Evolutionary conservation across 139 green algal genomes (phyloP).

Genomic region (Picochlorum sp.): DNA sequence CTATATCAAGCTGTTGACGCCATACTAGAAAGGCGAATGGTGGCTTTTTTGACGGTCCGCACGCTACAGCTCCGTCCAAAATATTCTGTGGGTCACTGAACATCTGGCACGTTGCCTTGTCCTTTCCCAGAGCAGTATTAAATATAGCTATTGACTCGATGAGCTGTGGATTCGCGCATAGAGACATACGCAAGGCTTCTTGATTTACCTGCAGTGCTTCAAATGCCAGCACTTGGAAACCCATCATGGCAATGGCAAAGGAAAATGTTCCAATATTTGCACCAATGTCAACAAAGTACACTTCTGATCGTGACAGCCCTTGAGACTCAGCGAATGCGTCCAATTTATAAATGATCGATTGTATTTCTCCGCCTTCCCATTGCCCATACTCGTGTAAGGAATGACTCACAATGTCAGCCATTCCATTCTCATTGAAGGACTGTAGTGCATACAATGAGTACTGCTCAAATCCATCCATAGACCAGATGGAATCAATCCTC

Average conservation of each 20-base stretch:
- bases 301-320: constrained; percentile 4
- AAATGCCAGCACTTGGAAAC: constrained; percentile 8
- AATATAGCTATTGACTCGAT: constrained; percentile 1
- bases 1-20: not conserved
- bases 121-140: not conserved
- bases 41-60: not conserved
- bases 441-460: too few relatives aligned
- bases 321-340: too few relatives aligned
- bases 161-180: not conserved
- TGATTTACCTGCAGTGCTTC: not conserved
- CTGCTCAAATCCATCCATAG: too few relatives aligned
- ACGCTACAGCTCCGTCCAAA: not conserved
- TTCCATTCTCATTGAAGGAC: too few relatives aligned
- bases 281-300: constrained; percentile 10
- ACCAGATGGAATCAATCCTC: too few relatives aligned
- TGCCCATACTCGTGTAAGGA: too few relatives aligned
- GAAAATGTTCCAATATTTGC: constrained; percentile 8
- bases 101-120: not conserved
- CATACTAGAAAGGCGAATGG: not conserved
- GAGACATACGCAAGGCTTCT: not conserved
- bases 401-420: too few relatives aligned
- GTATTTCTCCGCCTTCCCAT: too few relatives aligned
- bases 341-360: too few relatives aligned
- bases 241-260: not conserved
- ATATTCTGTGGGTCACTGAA: not conserved